These are phyloP conservation scores for Anacardium occidentale DNA, from an alignment of 345 rosid species.

Conservation along the genomic window DNA sequence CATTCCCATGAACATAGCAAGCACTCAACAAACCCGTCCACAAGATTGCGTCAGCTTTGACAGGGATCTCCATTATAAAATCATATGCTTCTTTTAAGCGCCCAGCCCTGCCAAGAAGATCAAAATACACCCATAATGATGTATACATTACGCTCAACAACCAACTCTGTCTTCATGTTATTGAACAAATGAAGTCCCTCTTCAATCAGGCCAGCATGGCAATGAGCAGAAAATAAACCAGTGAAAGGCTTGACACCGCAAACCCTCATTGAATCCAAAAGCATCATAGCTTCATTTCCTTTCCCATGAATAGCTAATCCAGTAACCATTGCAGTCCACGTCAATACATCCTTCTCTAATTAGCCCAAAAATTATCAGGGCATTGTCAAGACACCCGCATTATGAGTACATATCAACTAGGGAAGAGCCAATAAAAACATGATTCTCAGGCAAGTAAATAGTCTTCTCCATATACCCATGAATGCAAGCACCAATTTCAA, in stretches of 20 bases:
- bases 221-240: constrained; percentile 58
- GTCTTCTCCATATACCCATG: constrained; percentile 60
- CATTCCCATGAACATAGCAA: constrained; percentile 50
- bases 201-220: constrained; percentile 51
- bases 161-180: constrained; percentile 34
- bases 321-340: constrained; percentile 64
- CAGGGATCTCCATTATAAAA: constrained; percentile 43
- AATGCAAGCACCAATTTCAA: constrained; percentile 44
- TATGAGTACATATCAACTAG: constrained; percentile 66
- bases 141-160: constrained; percentile 30
- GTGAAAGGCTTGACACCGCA: constrained; percentile 52
- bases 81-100: constrained; percentile 45
- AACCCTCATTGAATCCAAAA: constrained; percentile 39
- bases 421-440: constrained; percentile 58
- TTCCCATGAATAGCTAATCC: constrained; percentile 64
- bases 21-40: constrained; percentile 54
- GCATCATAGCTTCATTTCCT: constrained; percentile 44
- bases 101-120: constrained; percentile 59
- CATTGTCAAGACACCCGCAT: constrained; percentile 51
- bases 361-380: constrained; percentile 31
- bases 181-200: constrained; percentile 53
- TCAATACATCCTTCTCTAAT: constrained; percentile 53
- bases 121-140: constrained; percentile 51
- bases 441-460: constrained; percentile 40
- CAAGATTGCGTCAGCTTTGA: constrained; percentile 41